Evolutionary conservation across 192 early-diverging fungal genomes (phyloP), one percentile per base, ranked within the genome.

Genomic region (Funneliformis mosseae): DNA sequence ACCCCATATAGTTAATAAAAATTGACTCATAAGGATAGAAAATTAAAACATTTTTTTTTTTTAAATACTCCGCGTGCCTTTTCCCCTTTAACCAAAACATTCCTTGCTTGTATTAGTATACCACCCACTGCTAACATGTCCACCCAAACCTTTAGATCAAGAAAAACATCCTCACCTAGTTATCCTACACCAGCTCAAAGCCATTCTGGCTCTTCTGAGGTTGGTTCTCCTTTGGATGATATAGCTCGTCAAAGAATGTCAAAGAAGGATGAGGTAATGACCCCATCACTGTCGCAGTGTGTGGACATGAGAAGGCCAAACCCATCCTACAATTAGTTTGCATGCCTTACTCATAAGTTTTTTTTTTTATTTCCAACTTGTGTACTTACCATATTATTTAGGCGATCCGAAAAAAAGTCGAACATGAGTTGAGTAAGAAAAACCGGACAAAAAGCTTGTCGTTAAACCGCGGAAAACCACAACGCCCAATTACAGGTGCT

Each of bases 331-430:
- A n/a, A 16, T 27, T 76, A 16, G 43, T 62, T 50, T 38, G 42
- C 50, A 33, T 55, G 60, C 70, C 43, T 66, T 70, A 23, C 21
- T 59, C 46, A 27, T 42, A 42, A 71, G 25, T 46, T 27, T 41
- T 64, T n/a, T 62, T 28, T 70, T n/a, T 33, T 59, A 28, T 80
- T 64, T 27, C 11, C n/a, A n/a, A 27, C 25, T 42, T 8, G 42
- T 33, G 33, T 33, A 33, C 33, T 28, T 28, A 69, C 12, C 33
- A 33, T 33, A 33, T 33, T 33, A 33, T 33, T 33, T 76, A 85
- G 85, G 82, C 82, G 5, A 94, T 94, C 72, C 91, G 93, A 64
- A 92, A 92, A 84, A 94, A 92, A 84, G 88, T 92, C 70, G 93
- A 93, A 80, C 86, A 90, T 38, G 93, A 93, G 72, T 84, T 94